phyloP scores from a whole-genome alignment of 1,284 basidiomycete genomes.

The Meira miltonrushii region DNA sequence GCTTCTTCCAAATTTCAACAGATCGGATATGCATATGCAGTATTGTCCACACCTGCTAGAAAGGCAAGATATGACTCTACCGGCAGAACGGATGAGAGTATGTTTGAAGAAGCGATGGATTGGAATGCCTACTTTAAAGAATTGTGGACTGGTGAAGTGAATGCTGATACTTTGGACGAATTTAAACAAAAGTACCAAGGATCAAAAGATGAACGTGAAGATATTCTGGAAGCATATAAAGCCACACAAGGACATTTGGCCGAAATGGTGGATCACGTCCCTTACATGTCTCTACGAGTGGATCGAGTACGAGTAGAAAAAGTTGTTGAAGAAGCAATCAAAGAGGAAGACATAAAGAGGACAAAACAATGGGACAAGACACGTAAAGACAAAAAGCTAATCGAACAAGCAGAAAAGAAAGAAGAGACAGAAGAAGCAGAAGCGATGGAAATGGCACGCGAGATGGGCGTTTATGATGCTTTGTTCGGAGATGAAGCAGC shows the following conservation, averaged over 20 bases:
- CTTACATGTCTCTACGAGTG: constrained; percentile 41
- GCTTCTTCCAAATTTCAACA: constrained; percentile 39
- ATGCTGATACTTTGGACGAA: constrained; percentile 35
- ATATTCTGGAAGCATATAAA: constrained; percentile 41
- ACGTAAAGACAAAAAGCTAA: constrained; percentile 22
- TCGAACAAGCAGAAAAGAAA: constrained; percentile 23
- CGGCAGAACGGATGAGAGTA: constrained; percentile 43
- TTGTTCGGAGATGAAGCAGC: constrained; percentile 30
- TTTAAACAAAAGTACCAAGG: constrained; percentile 45
- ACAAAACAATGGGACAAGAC: constrained; percentile 30
- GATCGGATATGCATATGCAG: constrained; percentile 49
- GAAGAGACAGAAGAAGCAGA: constrained; percentile 23
- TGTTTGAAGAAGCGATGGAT: constrained; percentile 45
- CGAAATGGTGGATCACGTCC: constrained; percentile 40
- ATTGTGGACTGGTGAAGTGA: constrained; percentile 49
- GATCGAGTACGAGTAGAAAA: constrained; percentile 38
- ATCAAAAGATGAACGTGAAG: constrained; percentile 44
- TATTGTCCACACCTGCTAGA: constrained; percentile 41
- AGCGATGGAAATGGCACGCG: constrained; percentile 40
- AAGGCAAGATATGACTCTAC: constrained; percentile 46
- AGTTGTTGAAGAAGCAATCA: constrained; percentile 35
- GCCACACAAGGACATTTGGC: constrained; percentile 31
- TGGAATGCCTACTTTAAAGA: constrained; percentile 52
- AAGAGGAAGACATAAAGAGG: constrained; percentile 22
- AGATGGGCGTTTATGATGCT: constrained; percentile 50